Conservation (phyloP, 2,329 filamentous ascomycete genomes). For the Cercospora brassicicola region DNA sequence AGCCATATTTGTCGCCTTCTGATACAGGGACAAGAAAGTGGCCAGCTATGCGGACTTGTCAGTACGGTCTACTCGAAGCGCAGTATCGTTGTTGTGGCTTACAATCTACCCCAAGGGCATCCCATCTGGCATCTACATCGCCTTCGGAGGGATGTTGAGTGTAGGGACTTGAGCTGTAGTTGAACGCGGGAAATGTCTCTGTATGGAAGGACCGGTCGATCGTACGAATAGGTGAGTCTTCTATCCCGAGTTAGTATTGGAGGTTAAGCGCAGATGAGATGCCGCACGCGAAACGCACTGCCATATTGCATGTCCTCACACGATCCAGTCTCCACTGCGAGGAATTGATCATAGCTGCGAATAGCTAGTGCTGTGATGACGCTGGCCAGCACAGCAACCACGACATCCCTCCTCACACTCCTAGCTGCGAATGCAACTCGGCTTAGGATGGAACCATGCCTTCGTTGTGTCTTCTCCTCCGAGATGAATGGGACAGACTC, state of each 20-base stretch:
- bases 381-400: background rate
- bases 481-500: constrained; percentile 1
- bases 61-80: no score
- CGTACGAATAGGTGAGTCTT: background rate
- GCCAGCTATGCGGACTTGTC: no score
- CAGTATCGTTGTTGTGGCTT: no score
- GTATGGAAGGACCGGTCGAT: background rate
- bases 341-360: background rate
- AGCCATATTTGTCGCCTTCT: background rate
- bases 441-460: background rate
- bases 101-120: background rate
- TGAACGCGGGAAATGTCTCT: background rate
- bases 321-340: background rate
- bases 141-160: background rate
- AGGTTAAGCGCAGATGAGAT: no score
- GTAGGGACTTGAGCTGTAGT: background rate
- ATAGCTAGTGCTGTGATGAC: background rate
- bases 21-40: background rate
- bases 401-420: background rate
- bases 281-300: background rate
- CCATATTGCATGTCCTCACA: background rate
- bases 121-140: background rate
- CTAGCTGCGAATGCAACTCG: background rate
- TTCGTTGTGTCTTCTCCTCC: background rate
- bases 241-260: background rate